phyloP scores from a whole-genome alignment of 208 protist species.

The Trypanosoma cruzi region DNA sequence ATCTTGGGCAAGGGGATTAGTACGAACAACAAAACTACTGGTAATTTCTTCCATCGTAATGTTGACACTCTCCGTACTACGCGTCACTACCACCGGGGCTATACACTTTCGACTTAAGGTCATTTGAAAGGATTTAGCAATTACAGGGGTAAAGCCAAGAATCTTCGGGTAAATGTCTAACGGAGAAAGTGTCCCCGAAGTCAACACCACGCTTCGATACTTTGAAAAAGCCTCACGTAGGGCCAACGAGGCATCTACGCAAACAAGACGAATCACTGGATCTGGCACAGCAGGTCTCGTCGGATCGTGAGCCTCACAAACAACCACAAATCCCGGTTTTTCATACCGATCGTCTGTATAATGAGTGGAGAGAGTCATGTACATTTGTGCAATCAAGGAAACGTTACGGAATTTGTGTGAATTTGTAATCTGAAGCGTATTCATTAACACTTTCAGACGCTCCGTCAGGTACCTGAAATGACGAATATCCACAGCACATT shows the following conservation, averaged over 20 bases:
- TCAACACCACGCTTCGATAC: constrained; percentile 97
- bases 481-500: constrained; percentile 83
- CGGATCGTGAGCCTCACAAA: constrained; percentile 97
- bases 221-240: constrained; percentile 95
- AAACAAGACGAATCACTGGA: constrained; percentile 91
- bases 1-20: constrained; percentile 72
- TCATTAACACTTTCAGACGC: constrained; percentile 95
- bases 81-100: constrained; percentile 93
- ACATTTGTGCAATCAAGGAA: constrained; percentile 95
- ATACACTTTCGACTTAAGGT: constrained; percentile 96
- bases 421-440: constrained; percentile 96
- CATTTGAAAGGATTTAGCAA: constrained; percentile 95
- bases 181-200: constrained; percentile 97
- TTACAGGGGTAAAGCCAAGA: constrained; percentile 95
- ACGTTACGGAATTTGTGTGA: constrained; percentile 93
- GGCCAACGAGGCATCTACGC: constrained; percentile 97
- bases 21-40: constrained; percentile 91
- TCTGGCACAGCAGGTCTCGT: constrained; percentile 87
- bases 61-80: constrained; percentile 87
- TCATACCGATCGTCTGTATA: constrained; percentile 90
- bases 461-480: constrained; percentile 88
- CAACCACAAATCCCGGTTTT: constrained; percentile 90
- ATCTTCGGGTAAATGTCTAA: constrained; percentile 99
- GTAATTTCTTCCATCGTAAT: constrained; percentile 90
- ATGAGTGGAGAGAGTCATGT: constrained; percentile 95